Percentiles rank a stretch among this genome's conserved stretches.
Evolutionary conservation across 2,329 filamentous ascomycete species (phyloP).

Genomic region (Colletotrichum sp.): DNA sequence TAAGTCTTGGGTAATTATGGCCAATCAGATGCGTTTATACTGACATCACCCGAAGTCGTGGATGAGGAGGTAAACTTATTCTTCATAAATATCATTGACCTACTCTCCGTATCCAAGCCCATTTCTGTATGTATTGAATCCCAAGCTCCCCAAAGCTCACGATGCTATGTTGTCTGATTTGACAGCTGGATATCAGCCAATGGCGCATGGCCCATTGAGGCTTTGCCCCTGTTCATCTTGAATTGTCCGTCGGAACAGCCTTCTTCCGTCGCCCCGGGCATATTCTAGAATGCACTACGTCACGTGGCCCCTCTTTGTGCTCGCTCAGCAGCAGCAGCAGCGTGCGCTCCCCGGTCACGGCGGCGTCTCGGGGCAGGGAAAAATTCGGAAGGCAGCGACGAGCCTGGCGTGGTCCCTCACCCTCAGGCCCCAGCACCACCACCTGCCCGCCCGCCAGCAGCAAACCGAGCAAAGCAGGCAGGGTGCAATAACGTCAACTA

Average conservation of each 20-base stretch:
- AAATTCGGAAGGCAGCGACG: conserved; percentile 20
- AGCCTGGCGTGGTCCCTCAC: background rate
- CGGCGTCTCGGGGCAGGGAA: conserved; percentile 15
- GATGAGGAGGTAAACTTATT: background rate
- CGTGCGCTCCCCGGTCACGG: background rate
- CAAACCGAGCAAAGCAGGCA: background rate
- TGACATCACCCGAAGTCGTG: background rate
- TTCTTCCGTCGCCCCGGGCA: background rate
- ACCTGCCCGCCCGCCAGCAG: background rate
- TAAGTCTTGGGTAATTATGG: background rate
- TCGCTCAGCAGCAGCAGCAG: background rate
- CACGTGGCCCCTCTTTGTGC: background rate
- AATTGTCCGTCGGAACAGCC: background rate
- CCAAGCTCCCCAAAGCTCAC: background rate
- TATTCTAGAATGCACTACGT: background rate
- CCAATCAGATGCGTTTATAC: background rate
- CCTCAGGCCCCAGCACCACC: background rate
- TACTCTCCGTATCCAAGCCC: background rate
- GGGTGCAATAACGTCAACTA: conserved; percentile 18
- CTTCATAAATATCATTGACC: fast-evolving
- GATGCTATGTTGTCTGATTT: background rate
- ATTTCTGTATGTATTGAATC: background rate
- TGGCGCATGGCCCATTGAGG: background rate
- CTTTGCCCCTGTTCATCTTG: background rate
- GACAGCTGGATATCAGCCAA: background rate